Evolutionary conservation across 139 green algal genomes (phyloP), one percentile per base, ranked within the genome.

Genomic region (Volvox reticuliferus): DNA sequence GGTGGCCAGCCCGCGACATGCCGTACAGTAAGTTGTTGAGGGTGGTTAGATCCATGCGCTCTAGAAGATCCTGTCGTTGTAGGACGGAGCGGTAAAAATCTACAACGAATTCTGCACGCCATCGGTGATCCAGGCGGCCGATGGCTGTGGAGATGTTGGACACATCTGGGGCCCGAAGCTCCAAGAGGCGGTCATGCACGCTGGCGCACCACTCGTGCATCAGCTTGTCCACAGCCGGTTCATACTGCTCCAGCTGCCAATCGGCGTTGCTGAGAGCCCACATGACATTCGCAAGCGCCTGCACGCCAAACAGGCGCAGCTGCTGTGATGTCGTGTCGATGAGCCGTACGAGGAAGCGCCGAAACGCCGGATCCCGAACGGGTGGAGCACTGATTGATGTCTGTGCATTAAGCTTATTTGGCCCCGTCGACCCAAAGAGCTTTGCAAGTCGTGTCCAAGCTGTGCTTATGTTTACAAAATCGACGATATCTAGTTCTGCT

Each of bases 11-110:
- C 12, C 86, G 86, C 13, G 71, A 83, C 13, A 90, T 32, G 50
- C 86, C 86, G 44, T 65, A 90, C 36, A 90, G 73, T 44, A 90
- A 32, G 67, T 90, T 76, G 69, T 90, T 90, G 20, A 90, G 71
- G 13, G 71, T 69, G 20, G 50, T 63, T 26, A 36, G 19, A 24
- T 83, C 86, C 21, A 83, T 21, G 12, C 24, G 12, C 32, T 36
- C 32, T 44, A 90, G n/a, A 1, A 90, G 86, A 3, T 83, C 86
- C 12, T 75, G 50, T 5, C 73, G n/a, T 9, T 63, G 86, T 55
- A 90, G 86, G 30, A 90, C 73, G 6, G 30, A 35, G 50, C 86
- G 86, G 50, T 84, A 90, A 36, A 90, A 90, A 6, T 26, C 50
- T 13, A 90, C 69, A 5, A 83, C 55, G 50, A 90, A 90, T 5